Base-by-base conservation (phyloP, 2,329 filamentous ascomycete genomes). In the Arthrobotrys entomopaga region DNA sequence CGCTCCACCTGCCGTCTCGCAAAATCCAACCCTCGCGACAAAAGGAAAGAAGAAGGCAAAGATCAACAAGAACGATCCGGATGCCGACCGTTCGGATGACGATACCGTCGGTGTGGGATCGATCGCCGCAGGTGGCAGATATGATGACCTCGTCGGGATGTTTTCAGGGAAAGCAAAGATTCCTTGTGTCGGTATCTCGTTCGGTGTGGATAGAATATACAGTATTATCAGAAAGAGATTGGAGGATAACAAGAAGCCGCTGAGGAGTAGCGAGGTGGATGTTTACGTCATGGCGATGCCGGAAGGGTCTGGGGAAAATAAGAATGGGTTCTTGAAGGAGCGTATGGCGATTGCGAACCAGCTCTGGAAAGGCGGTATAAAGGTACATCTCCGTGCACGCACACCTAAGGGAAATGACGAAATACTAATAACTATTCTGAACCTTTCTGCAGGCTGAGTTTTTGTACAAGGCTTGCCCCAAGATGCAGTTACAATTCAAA, bases 171-270 rank as follows among this genome's bases (percentile, higher is more conserved):
- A 93, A 83, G 87, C 85, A 20, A 89, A 93, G 80, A 92, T 97
- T 65, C 94, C 92, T n/a, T 94, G 91, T 78, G 91, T 95, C 4
- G 91, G 91, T 76, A 91, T 96, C 78, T 97, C 93, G 1, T 97
- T 98, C 80, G 94, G 94, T 65, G 92, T 97, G 56, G 94, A 98
- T 82, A 90, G 94, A 78, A 97, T 98, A 80, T 97, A 96, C 83
- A 92, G 91, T 78, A 93, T 97, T 80, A 92, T 90, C 77, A 93
- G 96, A 82, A 89, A 91, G 11, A 86, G 89, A 56, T 86, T 92
- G 81, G 87, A 87, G 69, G 85, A 86, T 79, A 86, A 83, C 64
- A 82, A 82, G n/a, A 82, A 85, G 19, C 78, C 82, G 29, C 83
- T 88, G 60, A 85, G 91, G 76, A 85, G 86, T 77, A 92, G 89